A percentile compares a stretch with the other conserved stretches of the same genome.
Evolutionary conservation across 352 stramenopile genomes (phyloP).

Genomic region (Phytopythium litorale): DNA sequence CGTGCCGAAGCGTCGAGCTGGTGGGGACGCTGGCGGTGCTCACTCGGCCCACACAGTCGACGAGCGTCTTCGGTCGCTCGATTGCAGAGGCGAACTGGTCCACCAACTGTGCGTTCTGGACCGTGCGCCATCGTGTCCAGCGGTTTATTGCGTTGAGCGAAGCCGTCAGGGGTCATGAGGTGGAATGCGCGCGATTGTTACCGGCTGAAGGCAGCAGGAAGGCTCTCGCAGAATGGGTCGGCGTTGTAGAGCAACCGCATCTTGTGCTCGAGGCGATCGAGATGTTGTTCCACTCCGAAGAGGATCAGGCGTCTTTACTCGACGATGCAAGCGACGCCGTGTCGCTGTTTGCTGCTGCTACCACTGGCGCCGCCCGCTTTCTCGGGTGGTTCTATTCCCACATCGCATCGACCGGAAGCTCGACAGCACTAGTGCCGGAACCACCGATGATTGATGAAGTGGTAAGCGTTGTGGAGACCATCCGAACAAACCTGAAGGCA

Average conservation of each 20-base stretch:
- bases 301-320: slow-evolving; percentile 13
- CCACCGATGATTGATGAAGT: slow-evolving; percentile 14
- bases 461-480: slow-evolving; percentile 13
- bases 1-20: slow-evolving; percentile 33
- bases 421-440: not conserved
- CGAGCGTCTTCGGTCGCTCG: slow-evolving; percentile 2
- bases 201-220: not conserved
- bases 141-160: slow-evolving; percentile 5
- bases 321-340: slow-evolving; percentile 18
- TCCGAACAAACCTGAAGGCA: slow-evolving; percentile 18
- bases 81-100: slow-evolving; percentile 2
- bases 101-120: slow-evolving; percentile 1
- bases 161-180: not conserved
- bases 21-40: slow-evolving; percentile 13
- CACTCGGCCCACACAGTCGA: not conserved
- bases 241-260: slow-evolving; percentile 20
- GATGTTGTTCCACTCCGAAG: slow-evolving; percentile 10
- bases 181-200: not conserved
- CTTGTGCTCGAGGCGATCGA: slow-evolving; percentile 26
- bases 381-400: slow-evolving; percentile 52
- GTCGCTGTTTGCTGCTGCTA: not conserved
- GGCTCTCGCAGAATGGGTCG: slow-evolving; percentile 24
- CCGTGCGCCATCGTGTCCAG: not conserved
- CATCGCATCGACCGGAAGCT: not conserved
- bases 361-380: slow-evolving; percentile 17